Base-by-base conservation (phyloP, 164 flowering plant genomes). In the Nelumbo lutea region DNA sequence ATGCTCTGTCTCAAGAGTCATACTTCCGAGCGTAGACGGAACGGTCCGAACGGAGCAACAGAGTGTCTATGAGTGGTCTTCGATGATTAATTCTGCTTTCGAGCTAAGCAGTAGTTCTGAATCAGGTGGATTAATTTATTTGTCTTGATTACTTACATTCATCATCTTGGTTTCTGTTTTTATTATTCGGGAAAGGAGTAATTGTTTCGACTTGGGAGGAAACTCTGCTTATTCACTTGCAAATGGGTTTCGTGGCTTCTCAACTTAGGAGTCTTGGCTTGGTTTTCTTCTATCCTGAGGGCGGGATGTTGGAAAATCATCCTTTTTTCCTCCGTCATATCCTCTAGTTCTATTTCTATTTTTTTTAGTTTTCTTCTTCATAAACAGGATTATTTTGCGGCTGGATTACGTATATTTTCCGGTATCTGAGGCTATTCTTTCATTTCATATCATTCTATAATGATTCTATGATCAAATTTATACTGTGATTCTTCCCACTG, bases 71-170 rank as follows among this genome's bases (percentile, higher is more conserved):
- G 66, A 10, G 50, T 15, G 55, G 0, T n/a, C n/a, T n/a, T n/a
- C n/a, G n/a, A n/a, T n/a, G 27, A 14, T 57, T 1, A 64, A 2
- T 27, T 64, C 8, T 53, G 41, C 55, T 47, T 39, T 27, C 14
- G 57, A 57, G 38, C 62, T 42, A 57, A 67, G 51, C 42, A 42
- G 38, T 14, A 15, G 51, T 43, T 70, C 67, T 62, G 66, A 5
- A n/a, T 43, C 62, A 70, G 72, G 72, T 70, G 48, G 48, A 61
- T 42, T 27, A 39, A 4, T n/a, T 55, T 70, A 10, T 10, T 45
- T 42, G 48, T 4, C 6, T 11, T 48, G 15, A 47, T 58, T 58
- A n/a, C 9, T 55, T 50, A 43, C 13, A 42, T 43, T 44, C 44
- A 52, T 46, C 15, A 42, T n/a, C 51, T 48, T 1, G 44, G 43